Evolutionary conservation across 2,329 filamentous ascomycete species (phyloP).

Genomic region (Atkinsonella texensis): DNA sequence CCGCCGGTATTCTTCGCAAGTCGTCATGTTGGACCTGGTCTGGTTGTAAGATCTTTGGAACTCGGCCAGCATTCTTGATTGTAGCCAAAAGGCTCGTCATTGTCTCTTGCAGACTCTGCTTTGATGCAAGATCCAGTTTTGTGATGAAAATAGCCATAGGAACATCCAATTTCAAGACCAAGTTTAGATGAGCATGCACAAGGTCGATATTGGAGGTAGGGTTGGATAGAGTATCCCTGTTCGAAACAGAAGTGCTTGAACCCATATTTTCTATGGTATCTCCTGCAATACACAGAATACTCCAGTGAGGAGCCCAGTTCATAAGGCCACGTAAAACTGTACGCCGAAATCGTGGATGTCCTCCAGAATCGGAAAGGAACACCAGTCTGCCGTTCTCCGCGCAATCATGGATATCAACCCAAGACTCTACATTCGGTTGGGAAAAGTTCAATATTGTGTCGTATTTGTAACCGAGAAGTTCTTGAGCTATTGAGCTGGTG

Average conservation of each 20-base stretch:
- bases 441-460: conserved; percentile 66
- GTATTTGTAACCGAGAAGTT: conserved; percentile 72
- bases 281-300: conserved; percentile 73
- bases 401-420: conserved; percentile 84
- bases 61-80: conserved; percentile 63
- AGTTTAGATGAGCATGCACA: conserved; percentile 66
- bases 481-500: conserved; percentile 89
- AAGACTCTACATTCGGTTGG: conserved; percentile 75
- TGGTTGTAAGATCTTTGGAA: conserved; percentile 59
- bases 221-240: conserved; percentile 39
- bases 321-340: conserved; percentile 84
- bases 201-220: conserved; percentile 52
- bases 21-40: conserved; percentile 37
- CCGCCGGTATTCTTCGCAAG: conserved; percentile 41
- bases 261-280: conserved; percentile 47
- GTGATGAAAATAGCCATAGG: conserved; percentile 77
- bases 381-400: conserved; percentile 65
- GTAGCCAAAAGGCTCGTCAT: conserved; percentile 63
- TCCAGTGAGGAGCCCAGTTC: conserved; percentile 94
- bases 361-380: conserved; percentile 84
- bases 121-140: conserved; percentile 79
- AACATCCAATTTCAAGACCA: conserved; percentile 70
- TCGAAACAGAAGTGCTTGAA: conserved; percentile 31
- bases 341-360: conserved; percentile 76
- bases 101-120: conserved; percentile 53